Percentiles rank a stretch among this genome's conserved stretches.
These are phyloP conservation scores for Solanum hybrid DNA, from an alignment of 305 asterid species.

Conservation along the genomic window DNA sequence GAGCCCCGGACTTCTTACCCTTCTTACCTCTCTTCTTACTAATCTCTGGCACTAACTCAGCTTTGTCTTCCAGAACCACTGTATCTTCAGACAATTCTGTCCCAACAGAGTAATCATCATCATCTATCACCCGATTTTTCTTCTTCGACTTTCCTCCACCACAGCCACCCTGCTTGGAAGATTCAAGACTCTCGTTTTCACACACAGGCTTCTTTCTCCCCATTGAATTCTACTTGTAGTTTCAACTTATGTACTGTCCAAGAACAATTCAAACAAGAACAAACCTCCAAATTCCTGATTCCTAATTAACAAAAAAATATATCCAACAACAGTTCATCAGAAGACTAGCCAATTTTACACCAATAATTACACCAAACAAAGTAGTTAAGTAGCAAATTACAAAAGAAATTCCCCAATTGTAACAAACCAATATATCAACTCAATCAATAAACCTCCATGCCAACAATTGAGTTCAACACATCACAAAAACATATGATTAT, in stretches of 20 bases:
- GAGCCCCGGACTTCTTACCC: slow-evolving; percentile 19
- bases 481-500: neutral
- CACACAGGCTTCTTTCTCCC: slow-evolving; percentile 72
- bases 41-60: slow-evolving; percentile 30
- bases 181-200: slow-evolving; percentile 44
- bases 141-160: slow-evolving; percentile 65
- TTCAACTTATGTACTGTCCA: slow-evolving; percentile 19
- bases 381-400: neutral
- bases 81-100: slow-evolving; percentile 58
- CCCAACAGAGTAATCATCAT: slow-evolving; percentile 65
- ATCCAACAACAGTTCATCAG: neutral
- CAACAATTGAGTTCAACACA: neutral
- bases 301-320: neutral
- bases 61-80: slow-evolving; percentile 44
- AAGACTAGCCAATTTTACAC: neutral
- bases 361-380: neutral
- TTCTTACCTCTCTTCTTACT: slow-evolving; percentile 41
- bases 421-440: neutral
- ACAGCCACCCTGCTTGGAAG: slow-evolving; percentile 20
- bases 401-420: neutral
- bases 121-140: slow-evolving; percentile 50
- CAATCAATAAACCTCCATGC: neutral
- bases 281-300: neutral
- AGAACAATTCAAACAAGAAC: neutral
- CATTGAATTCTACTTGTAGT: slow-evolving; percentile 29